Evolutionary conservation across 805 yeast species (phyloP).

Genomic region (Tanozyma kutaoensis): DNA sequence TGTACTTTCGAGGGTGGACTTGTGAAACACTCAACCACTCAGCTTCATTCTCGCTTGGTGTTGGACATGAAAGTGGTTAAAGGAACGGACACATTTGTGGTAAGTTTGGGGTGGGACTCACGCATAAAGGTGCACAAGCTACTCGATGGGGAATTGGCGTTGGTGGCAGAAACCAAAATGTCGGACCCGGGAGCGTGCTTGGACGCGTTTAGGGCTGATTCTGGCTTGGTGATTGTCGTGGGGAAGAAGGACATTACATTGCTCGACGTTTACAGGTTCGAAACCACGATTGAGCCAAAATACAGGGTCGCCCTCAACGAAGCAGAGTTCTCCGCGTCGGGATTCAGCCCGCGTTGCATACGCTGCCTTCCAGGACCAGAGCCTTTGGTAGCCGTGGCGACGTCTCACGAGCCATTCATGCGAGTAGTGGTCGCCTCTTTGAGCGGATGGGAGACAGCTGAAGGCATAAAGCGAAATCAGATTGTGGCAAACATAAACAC

Average conservation of each 20-base stretch:
- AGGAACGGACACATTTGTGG: conserved; percentile 17
- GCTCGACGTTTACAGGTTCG: conserved; percentile 26
- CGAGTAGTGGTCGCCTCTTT: conserved; percentile 42
- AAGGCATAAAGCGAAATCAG: conserved; percentile 12
- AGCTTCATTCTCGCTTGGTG: conserved; percentile 22
- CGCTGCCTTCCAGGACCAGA: conserved; percentile 7
- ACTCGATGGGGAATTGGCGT: not conserved
- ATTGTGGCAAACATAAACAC: conserved; percentile 24
- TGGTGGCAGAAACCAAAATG: conserved; percentile 17
- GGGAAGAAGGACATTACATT: conserved; percentile 51
- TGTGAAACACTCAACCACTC: conserved; percentile 6
- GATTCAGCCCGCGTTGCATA: conserved; percentile 46
- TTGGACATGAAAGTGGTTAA: conserved; percentile 18
- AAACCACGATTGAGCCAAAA: conserved; percentile 16
- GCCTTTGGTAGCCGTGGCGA: conserved; percentile 43
- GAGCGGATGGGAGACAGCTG: conserved; percentile 12
- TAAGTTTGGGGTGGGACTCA: conserved; percentile 32
- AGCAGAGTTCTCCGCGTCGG: conserved; percentile 54
- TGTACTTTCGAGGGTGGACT: conserved; percentile 2
- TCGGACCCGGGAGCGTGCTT: conserved; percentile 41
- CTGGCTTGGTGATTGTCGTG: conserved; percentile 30
- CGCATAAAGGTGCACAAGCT: not conserved
- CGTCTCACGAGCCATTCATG: conserved; percentile 72
- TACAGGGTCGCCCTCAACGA: conserved; percentile 51
- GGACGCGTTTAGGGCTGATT: conserved; percentile 14